phyloP scores from a whole-genome alignment of 352 stramenopile genomes.

The Globisporangium nodosum region DNA sequence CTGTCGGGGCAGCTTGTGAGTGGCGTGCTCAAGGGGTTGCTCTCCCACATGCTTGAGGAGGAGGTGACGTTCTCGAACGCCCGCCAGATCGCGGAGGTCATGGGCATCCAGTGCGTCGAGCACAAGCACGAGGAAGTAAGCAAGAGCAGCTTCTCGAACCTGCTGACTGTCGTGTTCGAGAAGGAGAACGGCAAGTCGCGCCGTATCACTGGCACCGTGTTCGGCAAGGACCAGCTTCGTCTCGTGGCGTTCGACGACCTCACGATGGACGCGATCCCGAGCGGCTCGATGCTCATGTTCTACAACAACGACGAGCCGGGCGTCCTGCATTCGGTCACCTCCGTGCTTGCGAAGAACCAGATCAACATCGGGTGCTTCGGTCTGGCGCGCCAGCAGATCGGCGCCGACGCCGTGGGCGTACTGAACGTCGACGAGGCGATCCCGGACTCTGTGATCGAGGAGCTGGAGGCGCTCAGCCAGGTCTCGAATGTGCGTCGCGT shows the following conservation, averaged over 20 bases:
- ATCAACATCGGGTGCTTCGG: constrained; percentile 96
- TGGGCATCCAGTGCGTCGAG: constrained; percentile 88
- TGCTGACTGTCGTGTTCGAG: constrained; percentile 90
- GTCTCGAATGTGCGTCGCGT: constrained; percentile 85
- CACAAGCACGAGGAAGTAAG: constrained; percentile 83
- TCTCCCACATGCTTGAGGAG: constrained; percentile 88
- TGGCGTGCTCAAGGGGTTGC: constrained; percentile 87
- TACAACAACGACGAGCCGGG: constrained; percentile 94
- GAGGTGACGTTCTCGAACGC: constrained; percentile 90
- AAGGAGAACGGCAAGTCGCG: constrained; percentile 65
- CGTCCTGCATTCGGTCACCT: constrained; percentile 92
- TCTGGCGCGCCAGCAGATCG: constrained; percentile 67
- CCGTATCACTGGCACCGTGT: constrained; percentile 87
- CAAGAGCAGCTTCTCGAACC: constrained; percentile 80
- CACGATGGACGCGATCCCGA: constrained; percentile 80
- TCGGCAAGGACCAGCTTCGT: constrained; percentile 81
- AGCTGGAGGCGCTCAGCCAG: constrained; percentile 64
- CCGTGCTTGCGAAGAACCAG: constrained; percentile 85
- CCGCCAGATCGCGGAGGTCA: constrained; percentile 75
- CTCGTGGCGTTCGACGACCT: constrained; percentile 88
- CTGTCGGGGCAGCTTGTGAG: constrained; percentile 82
- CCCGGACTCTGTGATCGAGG: constrained; percentile 76
- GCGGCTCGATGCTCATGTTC: constrained; percentile 90
- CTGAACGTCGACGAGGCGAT: constrained; percentile 89
- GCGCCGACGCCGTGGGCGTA: constrained; percentile 72